phyloP scores from a whole-genome alignment of 2,329 filamentous ascomycete species.

The Arthrobotrys megalospora region DNA sequence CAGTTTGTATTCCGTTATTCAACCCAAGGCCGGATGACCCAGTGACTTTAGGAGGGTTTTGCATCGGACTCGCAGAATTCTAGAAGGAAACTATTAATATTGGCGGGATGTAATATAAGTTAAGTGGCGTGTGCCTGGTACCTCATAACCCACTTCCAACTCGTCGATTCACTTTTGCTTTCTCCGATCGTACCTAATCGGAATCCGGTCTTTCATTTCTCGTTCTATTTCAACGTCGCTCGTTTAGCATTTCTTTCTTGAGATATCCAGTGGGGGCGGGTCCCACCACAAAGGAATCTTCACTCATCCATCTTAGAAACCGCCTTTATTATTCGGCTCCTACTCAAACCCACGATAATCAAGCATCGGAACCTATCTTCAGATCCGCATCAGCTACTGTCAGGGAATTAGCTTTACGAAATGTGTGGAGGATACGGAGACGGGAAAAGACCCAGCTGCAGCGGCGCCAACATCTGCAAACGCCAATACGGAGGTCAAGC shows the following conservation, averaged over 20 bases:
- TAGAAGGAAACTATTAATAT: neutral
- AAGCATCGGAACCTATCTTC: neutral
- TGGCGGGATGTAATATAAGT: slow-evolving; percentile 2
- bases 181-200: neutral
- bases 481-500: slow-evolving; percentile 3
- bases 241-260: neutral
- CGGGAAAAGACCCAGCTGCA: slow-evolving; percentile 13
- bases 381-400: neutral
- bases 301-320: too few relatives aligned
- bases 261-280: too few relatives aligned
- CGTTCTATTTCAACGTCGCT: neutral
- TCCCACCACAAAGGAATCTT: too few relatives aligned
- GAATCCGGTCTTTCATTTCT: slow-evolving; percentile 25
- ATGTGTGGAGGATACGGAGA: slow-evolving; percentile 12
- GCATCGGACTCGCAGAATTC: neutral
- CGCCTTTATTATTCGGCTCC: neutral
- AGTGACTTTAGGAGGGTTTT: neutral
- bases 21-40: neutral
- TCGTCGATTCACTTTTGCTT: slow-evolving; percentile 9
- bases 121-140: slow-evolving; percentile 17
- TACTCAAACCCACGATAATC: neutral
- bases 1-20: neutral
- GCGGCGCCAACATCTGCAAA: slow-evolving; percentile 3
- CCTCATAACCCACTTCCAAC: neutral
- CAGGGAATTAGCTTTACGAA: neutral